Evolutionary conservation across 129 eudicot genomes (phyloP).

Genomic region (Flaveria robusta): DNA sequence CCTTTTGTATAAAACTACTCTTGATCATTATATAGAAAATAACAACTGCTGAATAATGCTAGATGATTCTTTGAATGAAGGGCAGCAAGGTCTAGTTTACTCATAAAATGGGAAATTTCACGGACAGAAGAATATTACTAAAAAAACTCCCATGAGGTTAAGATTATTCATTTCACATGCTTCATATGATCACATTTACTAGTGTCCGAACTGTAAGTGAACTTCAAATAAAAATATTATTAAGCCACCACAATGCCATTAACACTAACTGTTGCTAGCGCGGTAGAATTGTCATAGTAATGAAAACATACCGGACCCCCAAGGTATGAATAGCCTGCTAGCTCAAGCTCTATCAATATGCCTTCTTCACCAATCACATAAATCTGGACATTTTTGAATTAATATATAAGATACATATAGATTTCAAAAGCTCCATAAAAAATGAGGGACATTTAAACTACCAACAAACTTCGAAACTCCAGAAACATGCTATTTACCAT

Average conservation of each 20-base stretch:
- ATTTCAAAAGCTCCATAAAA: slow-evolving; percentile 11
- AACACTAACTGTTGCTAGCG: neutral
- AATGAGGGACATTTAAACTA: neutral
- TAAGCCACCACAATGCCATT: neutral
- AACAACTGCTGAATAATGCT: neutral
- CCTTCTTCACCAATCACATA: slow-evolving; percentile 99
- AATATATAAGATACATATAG: slow-evolving; percentile 3
- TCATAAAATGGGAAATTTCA: neutral
- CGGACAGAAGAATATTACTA: neutral
- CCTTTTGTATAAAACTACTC: neutral
- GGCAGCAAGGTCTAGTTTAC: slow-evolving; percentile 1
- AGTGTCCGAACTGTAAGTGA: slow-evolving; percentile 2
- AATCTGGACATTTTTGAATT: slow-evolving; percentile 47
- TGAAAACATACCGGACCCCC: slow-evolving; percentile 92
- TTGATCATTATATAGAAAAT: neutral
- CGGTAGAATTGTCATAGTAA: slow-evolving; percentile 9
- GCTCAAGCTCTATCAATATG: slow-evolving; percentile 94
- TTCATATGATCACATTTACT: slow-evolving; percentile 6
- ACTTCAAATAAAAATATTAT: slow-evolving; percentile 8
- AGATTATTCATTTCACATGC: neutral
- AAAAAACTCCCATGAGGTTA: neutral
- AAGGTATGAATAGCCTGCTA: slow-evolving; percentile 86
- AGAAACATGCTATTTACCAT: slow-evolving; percentile 16
- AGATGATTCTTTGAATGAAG: neutral
- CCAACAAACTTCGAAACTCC: slow-evolving; percentile 3